These are phyloP conservation scores for Phoma herbarum DNA, from an alignment of 2,329 filamentous ascomycete species.

Conservation along the genomic window DNA sequence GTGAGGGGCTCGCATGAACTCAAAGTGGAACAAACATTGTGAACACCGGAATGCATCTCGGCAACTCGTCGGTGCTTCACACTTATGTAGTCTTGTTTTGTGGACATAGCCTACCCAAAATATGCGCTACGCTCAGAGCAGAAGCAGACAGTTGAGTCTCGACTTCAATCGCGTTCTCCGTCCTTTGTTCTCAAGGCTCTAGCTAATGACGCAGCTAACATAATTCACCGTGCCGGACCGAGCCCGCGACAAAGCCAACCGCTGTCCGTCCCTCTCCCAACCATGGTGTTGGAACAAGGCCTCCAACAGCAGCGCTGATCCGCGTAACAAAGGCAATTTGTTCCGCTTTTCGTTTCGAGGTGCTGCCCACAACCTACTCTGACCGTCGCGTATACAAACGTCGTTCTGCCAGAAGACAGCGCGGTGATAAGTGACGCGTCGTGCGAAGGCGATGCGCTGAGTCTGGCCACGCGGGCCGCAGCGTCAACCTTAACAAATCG, in stretches of 20 bases:
- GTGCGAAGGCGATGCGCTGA: neutral
- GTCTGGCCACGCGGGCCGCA: neutral
- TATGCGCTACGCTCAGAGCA: neutral
- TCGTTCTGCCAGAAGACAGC: neutral
- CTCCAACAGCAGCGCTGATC: neutral
- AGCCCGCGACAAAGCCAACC: conserved; percentile 2
- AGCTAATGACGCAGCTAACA: neutral
- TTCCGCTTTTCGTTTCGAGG: neutral
- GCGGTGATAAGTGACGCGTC: neutral
- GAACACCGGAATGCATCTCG: too few relatives aligned
- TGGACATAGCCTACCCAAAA: neutral
- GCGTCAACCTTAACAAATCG: neutral
- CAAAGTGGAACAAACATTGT: too few relatives aligned
- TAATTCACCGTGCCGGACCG: neutral
- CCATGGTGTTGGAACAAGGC: neutral
- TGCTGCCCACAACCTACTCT: neutral
- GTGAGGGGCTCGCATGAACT: too few relatives aligned
- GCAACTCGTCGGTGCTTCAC: too few relatives aligned
- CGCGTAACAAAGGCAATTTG: neutral
- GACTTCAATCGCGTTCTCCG: neutral
- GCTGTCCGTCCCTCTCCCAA: neutral
- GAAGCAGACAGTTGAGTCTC: neutral
- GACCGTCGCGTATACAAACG: neutral
- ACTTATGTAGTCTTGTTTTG: too few relatives aligned
- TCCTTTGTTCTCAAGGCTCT: neutral